Conservation (phyloP, 2,329 filamentous ascomycete genomes). For the Diplodia corticola region DNA sequence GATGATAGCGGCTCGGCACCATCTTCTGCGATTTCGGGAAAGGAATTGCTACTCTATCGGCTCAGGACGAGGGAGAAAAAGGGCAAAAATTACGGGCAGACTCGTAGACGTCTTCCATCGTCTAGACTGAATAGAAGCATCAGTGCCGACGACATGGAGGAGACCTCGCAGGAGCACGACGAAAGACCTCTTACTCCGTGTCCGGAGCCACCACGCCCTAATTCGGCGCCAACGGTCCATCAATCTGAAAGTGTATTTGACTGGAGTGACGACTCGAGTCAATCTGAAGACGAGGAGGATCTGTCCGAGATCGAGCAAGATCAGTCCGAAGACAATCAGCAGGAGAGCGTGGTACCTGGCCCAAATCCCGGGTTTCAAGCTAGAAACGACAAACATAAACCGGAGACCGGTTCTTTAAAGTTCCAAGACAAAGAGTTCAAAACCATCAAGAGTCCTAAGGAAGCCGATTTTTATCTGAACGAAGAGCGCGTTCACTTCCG, state of each 20-base stretch:
- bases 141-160: neutral
- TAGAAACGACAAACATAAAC: neutral
- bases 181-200: neutral
- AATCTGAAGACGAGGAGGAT: neutral
- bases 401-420: neutral
- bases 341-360: neutral
- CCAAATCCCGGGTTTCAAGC: neutral
- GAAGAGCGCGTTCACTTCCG: neutral
- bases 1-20: too few relatives aligned
- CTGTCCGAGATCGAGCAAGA: too few relatives aligned
- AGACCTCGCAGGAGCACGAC: neutral
- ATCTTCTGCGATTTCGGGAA: too few relatives aligned
- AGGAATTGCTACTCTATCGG: neutral
- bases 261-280: neutral
- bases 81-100: neutral
- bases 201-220: neutral
- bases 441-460: neutral
- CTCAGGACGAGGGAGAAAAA: neutral
- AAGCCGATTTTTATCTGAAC: neutral
- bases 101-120: neutral
- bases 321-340: neutral
- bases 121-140: neutral
- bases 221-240: neutral
- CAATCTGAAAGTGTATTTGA: neutral
- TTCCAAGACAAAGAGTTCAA: neutral